A percentile compares a stretch with the other conserved stretches of the same genome.
These are phyloP conservation scores for Ascomycota sp. DNA, from an alignment of 2,329 filamentous ascomycete species.

Conservation along the genomic window DNA sequence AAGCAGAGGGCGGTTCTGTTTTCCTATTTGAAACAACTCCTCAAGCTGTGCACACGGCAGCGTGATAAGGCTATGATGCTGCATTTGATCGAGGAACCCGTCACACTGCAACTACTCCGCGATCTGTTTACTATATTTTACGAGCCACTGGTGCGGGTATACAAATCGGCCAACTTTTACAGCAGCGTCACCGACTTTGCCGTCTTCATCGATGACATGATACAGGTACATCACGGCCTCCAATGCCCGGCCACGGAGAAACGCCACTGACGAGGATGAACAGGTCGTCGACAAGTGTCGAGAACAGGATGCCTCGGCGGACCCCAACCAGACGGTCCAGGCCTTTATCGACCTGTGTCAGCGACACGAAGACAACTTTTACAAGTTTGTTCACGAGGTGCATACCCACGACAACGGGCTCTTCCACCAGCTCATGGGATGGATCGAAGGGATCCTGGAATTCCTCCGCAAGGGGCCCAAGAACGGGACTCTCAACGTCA, in stretches of 20 bases:
- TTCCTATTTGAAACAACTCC: slow-evolving; percentile 77
- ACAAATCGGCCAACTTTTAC: slow-evolving; percentile 97
- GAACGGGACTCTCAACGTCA: slow-evolving; percentile 79
- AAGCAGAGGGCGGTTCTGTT: slow-evolving; percentile 79
- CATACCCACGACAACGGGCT: slow-evolving; percentile 91
- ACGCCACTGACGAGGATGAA: slow-evolving; percentile 4
- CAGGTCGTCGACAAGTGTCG: slow-evolving; percentile 42
- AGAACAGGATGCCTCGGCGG: slow-evolving; percentile 65
- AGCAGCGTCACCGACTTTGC: slow-evolving; percentile 93
- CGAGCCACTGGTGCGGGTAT: slow-evolving; percentile 85
- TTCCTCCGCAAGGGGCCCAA: slow-evolving; percentile 73
- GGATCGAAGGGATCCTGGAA: slow-evolving; percentile 86
- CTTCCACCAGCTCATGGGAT: slow-evolving; percentile 88
- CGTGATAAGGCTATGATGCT: slow-evolving; percentile 97
- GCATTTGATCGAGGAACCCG: slow-evolving; percentile 79
- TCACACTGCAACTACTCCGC: slow-evolving; percentile 86
- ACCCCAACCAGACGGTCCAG: slow-evolving; percentile 95
- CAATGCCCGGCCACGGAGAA: not conserved
- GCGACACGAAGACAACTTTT: slow-evolving; percentile 87
- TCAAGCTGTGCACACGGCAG: slow-evolving; percentile 78
- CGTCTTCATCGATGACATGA: slow-evolving; percentile 77
- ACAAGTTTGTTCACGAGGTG: slow-evolving; percentile 97
- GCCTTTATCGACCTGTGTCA: slow-evolving; percentile 93
- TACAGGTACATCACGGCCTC: slow-evolving; percentile 31
- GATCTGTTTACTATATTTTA: slow-evolving; percentile 98